phyloP scores from a whole-genome alignment of 2,329 filamentous ascomycete genomes.

The Aspergillus proliferans region DNA sequence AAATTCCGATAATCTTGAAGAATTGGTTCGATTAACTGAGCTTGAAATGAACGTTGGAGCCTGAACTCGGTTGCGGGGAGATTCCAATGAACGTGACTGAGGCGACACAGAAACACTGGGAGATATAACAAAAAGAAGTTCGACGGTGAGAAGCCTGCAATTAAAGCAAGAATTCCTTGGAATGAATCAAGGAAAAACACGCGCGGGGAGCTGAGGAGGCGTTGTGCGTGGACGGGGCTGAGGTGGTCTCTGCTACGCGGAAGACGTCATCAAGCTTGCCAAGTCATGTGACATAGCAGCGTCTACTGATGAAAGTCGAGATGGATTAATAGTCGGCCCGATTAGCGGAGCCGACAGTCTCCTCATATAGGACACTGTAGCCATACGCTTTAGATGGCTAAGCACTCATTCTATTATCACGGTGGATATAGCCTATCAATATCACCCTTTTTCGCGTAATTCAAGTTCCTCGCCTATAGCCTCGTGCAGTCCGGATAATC shows the following conservation, averaged over 20 bases:
- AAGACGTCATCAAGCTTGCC: conserved; percentile 29
- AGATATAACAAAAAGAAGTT: neutral
- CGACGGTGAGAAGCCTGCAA: neutral
- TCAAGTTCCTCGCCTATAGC: too few species aligned
- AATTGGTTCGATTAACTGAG: neutral
- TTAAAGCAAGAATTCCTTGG: too few species aligned
- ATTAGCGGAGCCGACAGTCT: neutral
- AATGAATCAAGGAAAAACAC: too few species aligned
- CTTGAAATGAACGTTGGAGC: conserved; percentile 60
- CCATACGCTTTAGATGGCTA: too few species aligned
- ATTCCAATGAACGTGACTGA: neutral
- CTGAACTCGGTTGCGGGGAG: neutral
- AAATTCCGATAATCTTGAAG: neutral
- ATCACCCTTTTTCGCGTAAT: too few species aligned
- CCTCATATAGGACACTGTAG: neutral
- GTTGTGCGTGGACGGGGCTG: conserved; percentile 6
- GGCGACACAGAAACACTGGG: neutral
- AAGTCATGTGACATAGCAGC: conserved; percentile 9
- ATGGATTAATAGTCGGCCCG: neutral
- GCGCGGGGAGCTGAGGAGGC: neutral
- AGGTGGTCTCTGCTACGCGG: conserved; percentile 63
- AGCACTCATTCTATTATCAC: too few species aligned
- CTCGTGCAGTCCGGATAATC: too few species aligned
- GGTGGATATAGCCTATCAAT: too few species aligned
- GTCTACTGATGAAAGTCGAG: neutral